These are phyloP conservation scores for Leishmania lainsoni DNA, from an alignment of 208 protist genomes.

Conservation along the genomic window DNA sequence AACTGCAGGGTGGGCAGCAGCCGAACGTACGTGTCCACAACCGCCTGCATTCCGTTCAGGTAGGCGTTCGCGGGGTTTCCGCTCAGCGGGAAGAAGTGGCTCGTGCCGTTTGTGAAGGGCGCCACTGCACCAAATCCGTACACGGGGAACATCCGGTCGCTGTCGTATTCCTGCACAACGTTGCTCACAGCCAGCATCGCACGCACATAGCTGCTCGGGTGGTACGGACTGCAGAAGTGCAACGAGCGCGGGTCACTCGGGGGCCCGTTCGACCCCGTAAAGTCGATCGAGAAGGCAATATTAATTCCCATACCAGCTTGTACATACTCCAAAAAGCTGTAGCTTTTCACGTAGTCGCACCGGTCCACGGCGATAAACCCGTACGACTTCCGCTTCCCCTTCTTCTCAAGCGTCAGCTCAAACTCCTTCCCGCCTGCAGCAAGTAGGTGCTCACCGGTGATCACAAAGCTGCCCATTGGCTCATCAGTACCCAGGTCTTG, in stretches of 20 bases:
- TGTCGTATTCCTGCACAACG: constrained; percentile 61
- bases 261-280: constrained; percentile 68
- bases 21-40: constrained; percentile 52
- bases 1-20: constrained; percentile 39
- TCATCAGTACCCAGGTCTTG: background rate
- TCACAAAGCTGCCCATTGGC: background rate
- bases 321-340: constrained; percentile 69
- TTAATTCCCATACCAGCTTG: constrained; percentile 56
- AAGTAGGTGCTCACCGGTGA: constrained; percentile 25
- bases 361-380: constrained; percentile 30
- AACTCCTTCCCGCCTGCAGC: constrained; percentile 16
- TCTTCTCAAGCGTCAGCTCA: constrained; percentile 29
- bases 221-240: constrained; percentile 45
- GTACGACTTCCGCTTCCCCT: constrained; percentile 36
- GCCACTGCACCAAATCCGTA: constrained; percentile 50
- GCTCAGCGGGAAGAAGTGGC: constrained; percentile 59
- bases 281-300: constrained; percentile 76
- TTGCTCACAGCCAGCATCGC: constrained; percentile 45
- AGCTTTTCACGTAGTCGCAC: constrained; percentile 16
- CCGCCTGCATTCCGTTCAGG: constrained; percentile 54
- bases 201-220: constrained; percentile 49
- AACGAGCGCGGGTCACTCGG: constrained; percentile 52
- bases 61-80: constrained; percentile 44
- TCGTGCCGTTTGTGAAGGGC: constrained; percentile 41
- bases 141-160: constrained; percentile 44